Evolutionary conservation across 305 asterid genomes (phyloP), one percentile per base, ranked within the genome.

Genomic region (Ajuga reptans): DNA sequence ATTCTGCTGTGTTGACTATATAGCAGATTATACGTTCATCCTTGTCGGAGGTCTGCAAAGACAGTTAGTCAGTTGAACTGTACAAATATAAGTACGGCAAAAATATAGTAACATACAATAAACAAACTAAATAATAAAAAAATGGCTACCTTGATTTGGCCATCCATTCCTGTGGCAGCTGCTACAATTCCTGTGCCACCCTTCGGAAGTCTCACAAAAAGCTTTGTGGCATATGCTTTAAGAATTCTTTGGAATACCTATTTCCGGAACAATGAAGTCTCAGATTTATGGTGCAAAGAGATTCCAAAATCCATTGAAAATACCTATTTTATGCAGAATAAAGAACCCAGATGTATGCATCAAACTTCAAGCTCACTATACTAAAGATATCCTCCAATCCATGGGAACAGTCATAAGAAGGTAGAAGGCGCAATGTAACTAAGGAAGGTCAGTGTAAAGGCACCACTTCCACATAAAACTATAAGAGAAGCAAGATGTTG

Each of bases 141-240:
- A 24, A 27, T 0, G 55, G 29, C 69, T 76, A 93, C 98, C 91
- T 90, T 93, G 74, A 93, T 90, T 77, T 93, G 99, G 57, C 97
- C 97, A 84, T 93, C 99, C 88, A 90, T 89, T 82, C 99, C 99
- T 4, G 99, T 90, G 59, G 99, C 99, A 73, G 97, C 96, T 67
- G 99, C 99, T 78, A 93, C 99, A 76, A 93, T 83, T 74, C 99
- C 99, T 59, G 95, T 82, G 68, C 99, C 99, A 15, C 96, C 99
- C 84, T 89, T 93, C 2, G 98, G 99, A 83, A 93, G 82, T 81
- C 88, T 89, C 31, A 80, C 77, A 74, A 88, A 89, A 75, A 93
- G 95, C 85, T 89, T 93, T 69, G 95, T 90, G 0, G 95, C 97
- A 81, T 93, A 93, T 64, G 95, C 93, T 78, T 89, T 90, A 77